Evolutionary conservation across 495 filamentous ascomycete genomes (phyloP).

Genomic region (Aspergillus coremiiformis): DNA sequence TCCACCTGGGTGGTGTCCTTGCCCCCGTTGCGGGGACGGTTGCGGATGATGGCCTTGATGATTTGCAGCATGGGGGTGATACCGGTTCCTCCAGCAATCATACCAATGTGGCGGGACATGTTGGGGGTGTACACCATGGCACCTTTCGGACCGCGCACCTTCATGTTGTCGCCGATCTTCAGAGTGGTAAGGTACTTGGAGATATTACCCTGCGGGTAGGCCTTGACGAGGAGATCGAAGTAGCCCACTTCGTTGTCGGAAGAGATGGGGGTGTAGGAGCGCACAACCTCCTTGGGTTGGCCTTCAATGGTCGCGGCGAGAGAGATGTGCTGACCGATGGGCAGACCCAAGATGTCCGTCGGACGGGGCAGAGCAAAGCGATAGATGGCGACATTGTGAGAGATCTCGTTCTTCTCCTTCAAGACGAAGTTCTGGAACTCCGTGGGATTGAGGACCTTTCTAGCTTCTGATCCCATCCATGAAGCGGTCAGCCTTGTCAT

Average conservation of each 20-base stretch:
- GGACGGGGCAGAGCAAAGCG: conserved; percentile 75
- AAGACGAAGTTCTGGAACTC: conserved; percentile 84
- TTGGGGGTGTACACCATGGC: conserved; percentile 95
- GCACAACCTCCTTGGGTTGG: conserved; percentile 77
- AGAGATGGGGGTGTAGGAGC: conserved; percentile 94
- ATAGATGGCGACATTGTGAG: conserved; percentile 98
- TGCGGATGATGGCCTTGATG: conserved; percentile 80
- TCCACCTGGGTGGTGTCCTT: conserved; percentile 85
- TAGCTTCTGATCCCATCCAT: conserved; percentile 44
- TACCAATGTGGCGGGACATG: conserved; percentile 89
- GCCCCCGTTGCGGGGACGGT: conserved; percentile 56
- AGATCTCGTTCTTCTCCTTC: conserved; percentile 83
- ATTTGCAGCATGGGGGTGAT: conserved; percentile 98
- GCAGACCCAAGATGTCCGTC: conserved; percentile 81
- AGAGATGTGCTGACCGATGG: conserved; percentile 98
- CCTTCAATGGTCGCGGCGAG: conserved; percentile 75
- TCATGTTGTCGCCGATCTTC: conserved; percentile 77
- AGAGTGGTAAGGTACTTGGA: conserved; percentile 80
- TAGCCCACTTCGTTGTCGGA: conserved; percentile 87
- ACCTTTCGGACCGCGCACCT: conserved; percentile 86
- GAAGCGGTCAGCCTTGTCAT: conserved; percentile 6
- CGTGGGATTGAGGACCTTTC: conserved; percentile 78
- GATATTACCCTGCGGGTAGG: conserved; percentile 95
- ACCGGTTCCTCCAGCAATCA: conserved; percentile 96
- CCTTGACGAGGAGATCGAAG: conserved; percentile 96